phyloP scores from a whole-genome alignment of 768 basidiomycete genomes.

The Amanita rimosa region DNA sequence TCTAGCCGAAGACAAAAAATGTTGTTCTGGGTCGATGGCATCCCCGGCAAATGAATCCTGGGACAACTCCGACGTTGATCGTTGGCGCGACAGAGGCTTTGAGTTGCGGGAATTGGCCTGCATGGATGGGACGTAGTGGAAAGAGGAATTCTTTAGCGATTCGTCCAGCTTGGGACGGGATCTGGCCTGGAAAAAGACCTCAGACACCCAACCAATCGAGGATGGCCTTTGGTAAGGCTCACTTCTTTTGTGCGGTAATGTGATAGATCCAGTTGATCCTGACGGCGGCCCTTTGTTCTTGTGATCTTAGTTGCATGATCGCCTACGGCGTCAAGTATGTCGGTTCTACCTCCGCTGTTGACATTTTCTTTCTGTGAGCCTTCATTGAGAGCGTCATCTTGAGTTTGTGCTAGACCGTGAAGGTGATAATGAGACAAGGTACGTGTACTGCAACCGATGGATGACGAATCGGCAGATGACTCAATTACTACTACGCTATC shows the following conservation, averaged over 20 bases:
- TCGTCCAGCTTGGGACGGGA: not conserved
- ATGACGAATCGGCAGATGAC: constrained; percentile 29
- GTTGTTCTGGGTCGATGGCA: constrained; percentile 34
- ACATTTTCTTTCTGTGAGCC: constrained; percentile 46
- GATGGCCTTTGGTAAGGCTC: not conserved
- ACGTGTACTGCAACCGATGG: constrained; percentile 21
- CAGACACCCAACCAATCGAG: not conserved
- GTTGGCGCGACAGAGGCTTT: not conserved
- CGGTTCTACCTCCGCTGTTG: not conserved
- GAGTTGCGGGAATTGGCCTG: not conserved
- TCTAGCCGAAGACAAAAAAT: constrained; percentile 32
- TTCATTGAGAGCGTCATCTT: constrained; percentile 24
- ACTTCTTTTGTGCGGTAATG: constrained; percentile 6
- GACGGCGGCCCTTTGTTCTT: constrained; percentile 1
- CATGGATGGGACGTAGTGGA: not conserved
- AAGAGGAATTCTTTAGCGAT: not conserved
- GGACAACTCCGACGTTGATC: constrained; percentile 20
- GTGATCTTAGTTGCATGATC: not conserved
- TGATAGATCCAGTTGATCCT: constrained; percentile 7
- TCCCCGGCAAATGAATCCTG: constrained; percentile 56
- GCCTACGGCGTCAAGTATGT: not conserved
- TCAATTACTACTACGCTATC: constrained; percentile 19
- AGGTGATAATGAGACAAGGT: constrained; percentile 41
- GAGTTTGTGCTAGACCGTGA: constrained; percentile 48
- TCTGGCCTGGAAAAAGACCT: not conserved